Evolutionary conservation across 306 rosid species (phyloP).

Genomic region (Medicago ruthenica): DNA sequence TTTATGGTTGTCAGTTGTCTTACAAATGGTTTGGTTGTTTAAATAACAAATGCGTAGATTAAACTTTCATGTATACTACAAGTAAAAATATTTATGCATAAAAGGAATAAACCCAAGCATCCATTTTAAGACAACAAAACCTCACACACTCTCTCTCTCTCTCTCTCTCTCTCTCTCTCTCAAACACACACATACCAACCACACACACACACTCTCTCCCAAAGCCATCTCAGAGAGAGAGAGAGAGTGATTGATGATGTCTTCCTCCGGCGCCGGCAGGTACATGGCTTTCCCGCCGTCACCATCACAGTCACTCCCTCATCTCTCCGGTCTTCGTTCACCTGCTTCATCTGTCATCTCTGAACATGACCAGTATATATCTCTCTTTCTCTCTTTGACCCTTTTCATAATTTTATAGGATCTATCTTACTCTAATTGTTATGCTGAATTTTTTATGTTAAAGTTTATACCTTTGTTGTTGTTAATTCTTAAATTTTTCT

Average conservation of each 20-base stretch:
- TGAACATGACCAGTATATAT: slow-evolving; percentile 80
- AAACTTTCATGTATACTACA: no score
- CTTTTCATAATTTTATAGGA: background rate
- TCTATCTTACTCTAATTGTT: background rate
- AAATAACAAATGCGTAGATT: no score
- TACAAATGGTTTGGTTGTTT: no score
- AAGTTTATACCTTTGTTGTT: background rate
- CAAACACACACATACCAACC: slow-evolving; percentile 20
- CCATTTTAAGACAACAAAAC: background rate
- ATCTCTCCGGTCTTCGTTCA: slow-evolving; percentile 78
- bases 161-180: slow-evolving; percentile 4
- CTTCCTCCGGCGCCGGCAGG: slow-evolving; percentile 66
- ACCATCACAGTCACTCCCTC: slow-evolving; percentile 66
- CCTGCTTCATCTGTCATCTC: slow-evolving; percentile 66
- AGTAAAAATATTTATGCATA: background rate
- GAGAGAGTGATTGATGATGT: slow-evolving; percentile 44
- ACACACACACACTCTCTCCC: slow-evolving; percentile 3
- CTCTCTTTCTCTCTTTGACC: no score
- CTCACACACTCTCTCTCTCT: background rate
- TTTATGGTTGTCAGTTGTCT: no score
- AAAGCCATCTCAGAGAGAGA: background rate
- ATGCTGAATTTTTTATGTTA: background rate
- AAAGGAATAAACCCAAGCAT: slow-evolving; percentile 23
- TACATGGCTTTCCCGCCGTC: slow-evolving; percentile 93
- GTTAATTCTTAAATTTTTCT: background rate